A percentile compares a stretch with the other conserved stretches of the same genome.
Conservation (phyloP, 108 stramenopile species). For the Nitzschia putrida region DNA sequence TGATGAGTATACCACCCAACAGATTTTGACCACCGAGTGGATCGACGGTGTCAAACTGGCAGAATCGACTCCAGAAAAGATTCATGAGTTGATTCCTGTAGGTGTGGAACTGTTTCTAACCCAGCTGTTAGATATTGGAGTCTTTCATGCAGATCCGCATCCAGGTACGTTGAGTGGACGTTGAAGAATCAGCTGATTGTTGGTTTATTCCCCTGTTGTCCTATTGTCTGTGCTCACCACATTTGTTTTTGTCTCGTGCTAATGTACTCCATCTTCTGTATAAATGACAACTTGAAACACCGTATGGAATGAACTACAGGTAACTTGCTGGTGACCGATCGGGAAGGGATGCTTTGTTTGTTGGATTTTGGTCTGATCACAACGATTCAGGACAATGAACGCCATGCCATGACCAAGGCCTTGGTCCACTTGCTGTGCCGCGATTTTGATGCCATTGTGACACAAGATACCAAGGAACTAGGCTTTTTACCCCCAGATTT, state of each 20-base stretch:
- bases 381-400: conserved; percentile 54
- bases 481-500: conserved; percentile 86
- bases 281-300: too few relatives aligned
- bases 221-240: too few relatives aligned
- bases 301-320: conserved; percentile 26
- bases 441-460: conserved; percentile 76
- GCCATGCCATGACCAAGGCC: conserved; percentile 79
- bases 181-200: too few relatives aligned
- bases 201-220: not conserved
- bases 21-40: conserved; percentile 94
- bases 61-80: conserved; percentile 51
- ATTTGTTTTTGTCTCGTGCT: too few relatives aligned
- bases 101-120: conserved; percentile 86
- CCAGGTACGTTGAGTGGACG: conserved; percentile 35
- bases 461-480: conserved; percentile 74
- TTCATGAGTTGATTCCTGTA: conserved; percentile 74
- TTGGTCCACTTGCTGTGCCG: conserved; percentile 82
- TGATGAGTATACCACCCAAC: conserved; percentile 73
- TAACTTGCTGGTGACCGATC: conserved; percentile 65
- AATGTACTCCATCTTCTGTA: too few relatives aligned
- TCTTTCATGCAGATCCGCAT: conserved; percentile 87
- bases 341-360: conserved; percentile 60
- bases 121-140: conserved; percentile 84
- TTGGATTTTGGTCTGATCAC: conserved; percentile 89
- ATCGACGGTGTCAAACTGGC: conserved; percentile 79